phyloP scores from a whole-genome alignment of 2,329 filamentous ascomycete genomes.

The Fusarium chuoi region DNA sequence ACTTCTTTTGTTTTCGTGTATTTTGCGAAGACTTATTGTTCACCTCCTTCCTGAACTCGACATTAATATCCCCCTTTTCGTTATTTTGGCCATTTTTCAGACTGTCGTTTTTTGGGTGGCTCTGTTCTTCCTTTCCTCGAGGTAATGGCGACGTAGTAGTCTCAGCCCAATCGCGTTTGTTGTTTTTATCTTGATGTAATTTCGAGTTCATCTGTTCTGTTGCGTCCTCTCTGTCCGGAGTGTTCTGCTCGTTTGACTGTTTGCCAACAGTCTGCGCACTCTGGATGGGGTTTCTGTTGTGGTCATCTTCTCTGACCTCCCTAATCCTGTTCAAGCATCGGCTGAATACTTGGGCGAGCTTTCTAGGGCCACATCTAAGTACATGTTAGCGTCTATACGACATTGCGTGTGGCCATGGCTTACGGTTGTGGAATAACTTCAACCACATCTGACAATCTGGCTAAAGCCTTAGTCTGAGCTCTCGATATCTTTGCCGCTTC shows the following conservation, averaged over 20 bases:
- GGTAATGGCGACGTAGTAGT: background rate
- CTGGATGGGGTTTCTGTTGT: background rate
- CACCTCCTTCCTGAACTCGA: background rate
- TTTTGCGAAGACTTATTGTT: background rate
- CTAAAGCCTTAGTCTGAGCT: slow-evolving; percentile 33
- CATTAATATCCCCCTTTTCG: background rate
- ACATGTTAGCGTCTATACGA: background rate
- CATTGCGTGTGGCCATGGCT: background rate
- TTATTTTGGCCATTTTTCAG: too few species aligned
- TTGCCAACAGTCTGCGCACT: background rate
- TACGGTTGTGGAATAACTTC: slow-evolving; percentile 49
- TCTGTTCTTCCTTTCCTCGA: background rate
- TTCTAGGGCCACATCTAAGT: slow-evolving; percentile 43
- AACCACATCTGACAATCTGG: slow-evolving; percentile 41
- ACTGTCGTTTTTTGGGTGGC: background rate
- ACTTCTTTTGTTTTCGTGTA: background rate
- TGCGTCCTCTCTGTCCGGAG: background rate
- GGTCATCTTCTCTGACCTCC: background rate
- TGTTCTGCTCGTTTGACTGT: background rate
- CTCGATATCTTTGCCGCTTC: slow-evolving; percentile 43
- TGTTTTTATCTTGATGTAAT: background rate
- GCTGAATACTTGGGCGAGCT: slow-evolving; percentile 44
- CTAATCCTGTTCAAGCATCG: slow-evolving; percentile 33
- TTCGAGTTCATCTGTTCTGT: background rate
- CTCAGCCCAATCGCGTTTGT: background rate